A percentile compares a stretch with the other conserved stretches of the same genome.
These are phyloP conservation scores for Leccinum uliginosum DNA, from an alignment of 768 basidiomycete genomes.

Conservation along the genomic window DNA sequence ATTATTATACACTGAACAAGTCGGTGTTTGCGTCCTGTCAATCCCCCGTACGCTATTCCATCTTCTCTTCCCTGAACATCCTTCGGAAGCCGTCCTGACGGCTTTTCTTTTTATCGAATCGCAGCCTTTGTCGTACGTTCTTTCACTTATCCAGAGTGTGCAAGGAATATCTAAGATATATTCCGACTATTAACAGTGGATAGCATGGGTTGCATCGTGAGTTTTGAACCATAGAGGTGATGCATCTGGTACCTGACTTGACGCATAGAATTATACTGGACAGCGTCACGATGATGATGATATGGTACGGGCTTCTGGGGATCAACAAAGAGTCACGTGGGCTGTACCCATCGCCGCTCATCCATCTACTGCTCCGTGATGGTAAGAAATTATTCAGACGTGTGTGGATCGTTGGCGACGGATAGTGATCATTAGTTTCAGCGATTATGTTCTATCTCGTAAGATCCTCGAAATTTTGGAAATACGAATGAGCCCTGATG, in stretches of 20 bases:
- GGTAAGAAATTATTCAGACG: neutral
- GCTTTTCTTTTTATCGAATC: neutral
- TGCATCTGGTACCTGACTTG: neutral
- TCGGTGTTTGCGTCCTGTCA: neutral
- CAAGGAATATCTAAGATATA: neutral
- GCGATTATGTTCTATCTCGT: slow-evolving; percentile 4
- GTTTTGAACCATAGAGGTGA: neutral
- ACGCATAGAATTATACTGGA: slow-evolving; percentile 5
- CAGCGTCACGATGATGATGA: slow-evolving; percentile 5
- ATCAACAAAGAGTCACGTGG: neutral
- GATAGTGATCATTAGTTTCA: neutral
- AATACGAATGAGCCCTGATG: neutral
- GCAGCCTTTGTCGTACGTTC: slow-evolving; percentile 8
- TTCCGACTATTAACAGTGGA: slow-evolving; percentile 5
- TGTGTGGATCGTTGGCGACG: neutral
- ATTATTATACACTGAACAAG: neutral
- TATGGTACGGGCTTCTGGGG: slow-evolving; percentile 4
- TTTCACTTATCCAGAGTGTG: neutral
- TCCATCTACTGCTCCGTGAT: slow-evolving; percentile 8
- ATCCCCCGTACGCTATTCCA: neutral
- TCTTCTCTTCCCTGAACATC: too few relatives aligned
- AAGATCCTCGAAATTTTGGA: neutral
- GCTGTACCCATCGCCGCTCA: neutral
- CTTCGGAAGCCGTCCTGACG: neutral
- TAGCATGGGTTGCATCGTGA: slow-evolving; percentile 7